A percentile compares a stretch with the other conserved stretches of the same genome.
Conservation (phyloP, 1,284 basidiomycete genomes). For the Papiliotrema fonsecae region DNA sequence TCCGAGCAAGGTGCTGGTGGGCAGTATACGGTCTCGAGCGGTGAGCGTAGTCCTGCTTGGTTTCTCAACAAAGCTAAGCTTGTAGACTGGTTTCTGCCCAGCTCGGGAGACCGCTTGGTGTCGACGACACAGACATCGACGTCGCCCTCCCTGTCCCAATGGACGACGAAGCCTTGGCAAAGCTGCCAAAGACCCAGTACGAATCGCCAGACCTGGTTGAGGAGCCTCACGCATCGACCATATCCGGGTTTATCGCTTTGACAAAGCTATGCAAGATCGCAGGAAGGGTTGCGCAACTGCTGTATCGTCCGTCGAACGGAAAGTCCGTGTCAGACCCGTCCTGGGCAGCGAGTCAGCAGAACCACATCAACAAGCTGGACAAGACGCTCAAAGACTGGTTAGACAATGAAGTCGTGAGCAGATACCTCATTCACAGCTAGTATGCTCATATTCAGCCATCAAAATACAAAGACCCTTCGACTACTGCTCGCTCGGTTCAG, state of each 20-base stretch:
- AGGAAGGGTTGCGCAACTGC: constrained; percentile 58
- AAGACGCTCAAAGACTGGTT: constrained; percentile 72
- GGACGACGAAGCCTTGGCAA: constrained; percentile 64
- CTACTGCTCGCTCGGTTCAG: constrained; percentile 28
- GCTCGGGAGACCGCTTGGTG: constrained; percentile 58
- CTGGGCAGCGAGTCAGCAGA: constrained; percentile 65
- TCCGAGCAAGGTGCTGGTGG: constrained; percentile 84
- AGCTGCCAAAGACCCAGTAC: neutral
- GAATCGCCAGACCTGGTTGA: constrained; percentile 51
- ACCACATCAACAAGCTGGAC: constrained; percentile 70
- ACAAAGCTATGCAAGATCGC: constrained; percentile 74
- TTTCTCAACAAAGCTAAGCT: constrained; percentile 5
- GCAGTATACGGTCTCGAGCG: constrained; percentile 74
- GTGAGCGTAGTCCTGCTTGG: constrained; percentile 9
- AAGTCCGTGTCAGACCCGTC: constrained; percentile 56
- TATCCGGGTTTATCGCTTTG: constrained; percentile 73
- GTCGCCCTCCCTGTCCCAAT: constrained; percentile 67
- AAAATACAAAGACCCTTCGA: constrained; percentile 54
- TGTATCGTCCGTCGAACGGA: constrained; percentile 40
- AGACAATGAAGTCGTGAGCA: constrained; percentile 54
- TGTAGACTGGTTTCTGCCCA: constrained; percentile 81
- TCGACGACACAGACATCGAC: constrained; percentile 51
- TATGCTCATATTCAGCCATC: constrained; percentile 52
- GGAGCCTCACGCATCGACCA: constrained; percentile 47
- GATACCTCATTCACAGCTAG: neutral